Evolutionary conservation across 2,329 filamentous ascomycete species (phyloP).

Genomic region (Saccharata proteae): DNA sequence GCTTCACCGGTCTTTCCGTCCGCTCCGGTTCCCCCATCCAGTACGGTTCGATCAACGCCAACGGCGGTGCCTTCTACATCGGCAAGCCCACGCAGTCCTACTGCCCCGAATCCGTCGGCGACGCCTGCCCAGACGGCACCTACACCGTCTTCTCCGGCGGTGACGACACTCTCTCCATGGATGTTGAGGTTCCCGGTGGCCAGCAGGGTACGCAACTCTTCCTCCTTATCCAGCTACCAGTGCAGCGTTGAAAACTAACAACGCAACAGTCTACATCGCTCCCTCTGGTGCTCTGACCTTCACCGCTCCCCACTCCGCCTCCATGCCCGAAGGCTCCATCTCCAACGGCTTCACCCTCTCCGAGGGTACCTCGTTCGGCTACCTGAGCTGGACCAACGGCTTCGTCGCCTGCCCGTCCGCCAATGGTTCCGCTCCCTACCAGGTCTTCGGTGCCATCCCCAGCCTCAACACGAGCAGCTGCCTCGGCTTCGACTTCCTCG

Average conservation of each 20-base stretch:
- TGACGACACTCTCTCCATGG: slow-evolving; percentile 19
- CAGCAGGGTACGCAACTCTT: slow-evolving; percentile 34
- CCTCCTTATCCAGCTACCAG: not conserved
- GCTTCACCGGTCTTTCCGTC: slow-evolving; percentile 32
- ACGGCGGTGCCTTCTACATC: slow-evolving; percentile 38
- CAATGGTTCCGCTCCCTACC: slow-evolving; percentile 15
- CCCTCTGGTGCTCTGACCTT: slow-evolving; percentile 44
- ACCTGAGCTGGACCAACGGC: slow-evolving; percentile 18
- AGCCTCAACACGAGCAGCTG: slow-evolving; percentile 15
- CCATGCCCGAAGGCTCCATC: slow-evolving; percentile 39
- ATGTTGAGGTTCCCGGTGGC: slow-evolving; percentile 48
- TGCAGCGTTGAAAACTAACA: slow-evolving; percentile 3
- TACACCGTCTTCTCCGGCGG: slow-evolving; percentile 33
- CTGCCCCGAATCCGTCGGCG: slow-evolving; percentile 32
- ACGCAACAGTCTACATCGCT: slow-evolving; percentile 38
- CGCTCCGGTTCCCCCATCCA: slow-evolving; percentile 40
- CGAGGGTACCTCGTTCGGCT: slow-evolving; percentile 15
- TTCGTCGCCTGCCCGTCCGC: slow-evolving; percentile 22
- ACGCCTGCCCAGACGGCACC: slow-evolving; percentile 36
- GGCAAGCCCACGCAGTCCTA: slow-evolving; percentile 35
- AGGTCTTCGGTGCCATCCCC: slow-evolving; percentile 20
- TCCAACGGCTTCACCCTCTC: slow-evolving; percentile 37
- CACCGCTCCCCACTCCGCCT: slow-evolving; percentile 42
- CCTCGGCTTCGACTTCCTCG: slow-evolving; percentile 23
- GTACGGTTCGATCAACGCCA: slow-evolving; percentile 33